Evolutionary conservation across 352 stramenopile genomes (phyloP), one percentile per base, ranked within the genome.

Genomic region (Globisporangium polare): DNA sequence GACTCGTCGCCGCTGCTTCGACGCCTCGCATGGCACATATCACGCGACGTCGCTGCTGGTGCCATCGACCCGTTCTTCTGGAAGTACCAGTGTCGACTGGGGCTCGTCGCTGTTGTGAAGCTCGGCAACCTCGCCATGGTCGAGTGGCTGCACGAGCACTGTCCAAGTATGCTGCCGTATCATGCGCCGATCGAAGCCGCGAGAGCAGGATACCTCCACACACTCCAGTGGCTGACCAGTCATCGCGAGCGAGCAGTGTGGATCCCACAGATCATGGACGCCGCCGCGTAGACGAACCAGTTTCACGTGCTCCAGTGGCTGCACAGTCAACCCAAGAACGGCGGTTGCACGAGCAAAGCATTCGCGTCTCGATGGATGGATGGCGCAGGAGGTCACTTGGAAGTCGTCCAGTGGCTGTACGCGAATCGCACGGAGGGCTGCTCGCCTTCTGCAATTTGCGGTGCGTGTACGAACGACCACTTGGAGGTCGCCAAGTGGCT

Each of bases 401-500:
- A 53, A 24, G 7, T 53, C 3, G 2, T 37, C 15, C 24, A 53
- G 24, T 35, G 29, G 27, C 46, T 53, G 24, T 15, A 53, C 24
- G 2, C 3, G 22, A 52, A 52, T n/a, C 24, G 24, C 13, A 20
- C 46, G 20, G 46, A 52, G 20, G 46, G 24, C 10, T 33, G 46
- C 45, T 52, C 22, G 22, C 27, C 2, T 4, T 7, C 15, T 1
- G 45, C 46, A 1, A 9, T 52, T 12, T 4, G 22, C 5, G 5
- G 46, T 5, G 24, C 46, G 0, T 15, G 13, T 33, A 22, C 22
- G 13, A 33, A 52, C 8, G 46, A 22, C 13, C 24, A 52, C 13
- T n/a, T 52, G 46, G 46, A 52, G 46, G 46, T 52, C 46, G 27
- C 22, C 24, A 31, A 52, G 46, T 52, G 46, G 24, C 22, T 52